These are phyloP conservation scores for Murraya paniculata DNA, from an alignment of 345 rosid genomes.

Conservation along the genomic window DNA sequence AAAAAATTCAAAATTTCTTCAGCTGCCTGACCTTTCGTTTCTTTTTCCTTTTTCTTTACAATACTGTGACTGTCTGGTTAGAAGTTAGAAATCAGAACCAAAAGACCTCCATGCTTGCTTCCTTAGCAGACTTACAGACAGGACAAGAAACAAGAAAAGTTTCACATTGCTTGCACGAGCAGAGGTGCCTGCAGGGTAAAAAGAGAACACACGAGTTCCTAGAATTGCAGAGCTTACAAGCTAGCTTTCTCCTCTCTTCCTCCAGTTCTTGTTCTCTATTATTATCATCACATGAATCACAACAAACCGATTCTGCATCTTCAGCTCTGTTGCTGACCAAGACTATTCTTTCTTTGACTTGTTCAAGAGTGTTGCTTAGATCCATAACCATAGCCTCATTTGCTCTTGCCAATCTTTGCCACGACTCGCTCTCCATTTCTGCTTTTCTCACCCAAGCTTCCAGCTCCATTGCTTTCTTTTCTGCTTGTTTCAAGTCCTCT, in stretches of 20 bases:
- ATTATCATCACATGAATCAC: constrained; percentile 9
- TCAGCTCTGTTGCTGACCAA: constrained; percentile 14
- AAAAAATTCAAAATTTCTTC: no score
- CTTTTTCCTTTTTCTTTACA: neutral
- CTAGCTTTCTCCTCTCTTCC: constrained; percentile 6
- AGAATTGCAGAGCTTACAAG: constrained; percentile 27
- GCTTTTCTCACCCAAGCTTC: constrained; percentile 34
- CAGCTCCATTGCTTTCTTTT: constrained; percentile 33
- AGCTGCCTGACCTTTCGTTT: neutral
- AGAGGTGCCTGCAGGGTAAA: constrained; percentile 64
- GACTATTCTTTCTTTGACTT: constrained; percentile 12
- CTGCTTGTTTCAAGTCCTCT: constrained; percentile 35
- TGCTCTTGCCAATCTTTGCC: constrained; percentile 33
- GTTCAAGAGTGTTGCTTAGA: constrained; percentile 34
- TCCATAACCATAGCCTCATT: constrained; percentile 36
- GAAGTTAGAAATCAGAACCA: constrained; percentile 11
- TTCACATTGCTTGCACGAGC: constrained; percentile 58
- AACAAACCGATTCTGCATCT: constrained; percentile 28
- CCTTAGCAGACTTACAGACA: constrained; percentile 50
- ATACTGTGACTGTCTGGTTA: neutral
- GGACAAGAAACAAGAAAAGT: constrained; percentile 48
- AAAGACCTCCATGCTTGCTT: constrained; percentile 52
- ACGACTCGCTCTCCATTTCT: constrained; percentile 29
- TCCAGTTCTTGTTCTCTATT: neutral
- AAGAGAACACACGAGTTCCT: constrained; percentile 44